Percentiles rank a stretch among this genome's conserved stretches.
Evolutionary conservation across 2,329 filamentous ascomycete species (phyloP).

Genomic region (Sporothrix phasma): DNA sequence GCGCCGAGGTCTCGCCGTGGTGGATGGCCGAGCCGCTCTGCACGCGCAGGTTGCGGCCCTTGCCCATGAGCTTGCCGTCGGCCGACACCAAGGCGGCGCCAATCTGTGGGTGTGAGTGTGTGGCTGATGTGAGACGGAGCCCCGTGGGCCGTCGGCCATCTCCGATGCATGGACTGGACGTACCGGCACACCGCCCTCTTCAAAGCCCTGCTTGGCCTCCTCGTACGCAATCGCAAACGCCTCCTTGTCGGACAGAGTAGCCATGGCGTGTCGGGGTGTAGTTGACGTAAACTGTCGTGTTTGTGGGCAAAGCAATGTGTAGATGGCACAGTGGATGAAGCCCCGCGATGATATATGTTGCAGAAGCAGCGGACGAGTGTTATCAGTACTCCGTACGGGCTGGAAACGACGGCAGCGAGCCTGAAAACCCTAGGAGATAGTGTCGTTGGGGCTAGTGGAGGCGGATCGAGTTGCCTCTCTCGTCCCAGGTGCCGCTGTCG

Average conservation of each 20-base stretch:
- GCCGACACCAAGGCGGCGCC: slow-evolving; percentile 52
- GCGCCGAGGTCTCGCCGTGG: slow-evolving; percentile 64
- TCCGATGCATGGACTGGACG: slow-evolving; percentile 13
- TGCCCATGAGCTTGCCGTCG: slow-evolving; percentile 59
- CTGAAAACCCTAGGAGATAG: no score
- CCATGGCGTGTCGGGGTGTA: background rate
- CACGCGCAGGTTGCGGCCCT: slow-evolving; percentile 66
- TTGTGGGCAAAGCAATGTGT: no score
- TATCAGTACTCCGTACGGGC: no score
- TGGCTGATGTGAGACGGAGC: background rate
- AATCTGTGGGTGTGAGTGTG: slow-evolving; percentile 29
- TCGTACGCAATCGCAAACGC: slow-evolving; percentile 32
- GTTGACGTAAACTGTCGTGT: no score
- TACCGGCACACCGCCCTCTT: slow-evolving; percentile 41
- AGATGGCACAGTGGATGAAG: no score
- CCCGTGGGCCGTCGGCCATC: background rate
- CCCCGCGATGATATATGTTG: no score
- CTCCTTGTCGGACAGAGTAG: slow-evolving; percentile 16
- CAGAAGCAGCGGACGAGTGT: no score
- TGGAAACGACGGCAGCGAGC: no score
- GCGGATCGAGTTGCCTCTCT: no score
- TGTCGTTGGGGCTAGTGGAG: no score
- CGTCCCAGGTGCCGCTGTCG: no score
- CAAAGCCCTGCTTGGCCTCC: slow-evolving; percentile 36
- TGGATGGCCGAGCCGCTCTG: slow-evolving; percentile 62